A percentile compares a stretch with the other conserved stretches of the same genome.
Evolutionary conservation across 1,284 basidiomycete species (phyloP).

Genomic region (Vanrija humicola): DNA sequence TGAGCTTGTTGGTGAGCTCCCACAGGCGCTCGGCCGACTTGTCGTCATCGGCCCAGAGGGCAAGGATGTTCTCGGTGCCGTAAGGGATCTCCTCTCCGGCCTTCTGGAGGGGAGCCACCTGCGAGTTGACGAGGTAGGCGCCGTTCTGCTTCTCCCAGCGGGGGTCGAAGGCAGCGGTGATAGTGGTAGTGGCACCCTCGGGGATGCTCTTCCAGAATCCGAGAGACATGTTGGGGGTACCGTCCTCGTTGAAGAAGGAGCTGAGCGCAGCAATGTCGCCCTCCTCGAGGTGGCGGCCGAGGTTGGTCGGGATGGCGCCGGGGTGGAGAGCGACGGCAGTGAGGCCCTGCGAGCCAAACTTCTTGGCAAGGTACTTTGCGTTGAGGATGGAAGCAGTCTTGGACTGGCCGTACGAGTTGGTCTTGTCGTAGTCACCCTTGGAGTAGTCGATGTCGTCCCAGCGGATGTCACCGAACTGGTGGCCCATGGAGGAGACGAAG

Average conservation of each 20-base stretch:
- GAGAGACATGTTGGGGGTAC: not conserved
- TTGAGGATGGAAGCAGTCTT: slow-evolving; percentile 19
- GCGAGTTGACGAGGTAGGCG: slow-evolving; percentile 7
- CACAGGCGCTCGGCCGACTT: not conserved
- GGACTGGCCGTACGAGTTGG: slow-evolving; percentile 14
- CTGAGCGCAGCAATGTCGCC: not conserved
- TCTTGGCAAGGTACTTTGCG: slow-evolving; percentile 7
- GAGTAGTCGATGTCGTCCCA: slow-evolving; percentile 15
- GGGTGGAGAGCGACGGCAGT: slow-evolving; percentile 9
- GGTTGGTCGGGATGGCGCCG: slow-evolving; percentile 8
- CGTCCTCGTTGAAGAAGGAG: slow-evolving; percentile 6
- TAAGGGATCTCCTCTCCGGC: not conserved
- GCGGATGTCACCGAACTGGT: slow-evolving; percentile 7
- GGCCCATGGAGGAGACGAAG: slow-evolving; percentile 11
- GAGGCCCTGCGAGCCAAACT: slow-evolving; percentile 12
- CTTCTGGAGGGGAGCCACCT: not conserved
- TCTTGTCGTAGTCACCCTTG: slow-evolving; percentile 11
- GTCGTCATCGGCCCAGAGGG: not conserved
- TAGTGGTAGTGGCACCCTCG: slow-evolving; percentile 7
- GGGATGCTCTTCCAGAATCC: slow-evolving; percentile 4
- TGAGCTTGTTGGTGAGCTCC: slow-evolving; percentile 3
- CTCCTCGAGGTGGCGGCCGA: not conserved
- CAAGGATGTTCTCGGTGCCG: not conserved
- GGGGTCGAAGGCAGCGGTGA: slow-evolving; percentile 12
- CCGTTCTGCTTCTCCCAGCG: slow-evolving; percentile 2